Evolutionary conservation across 2,329 filamentous ascomycete genomes (phyloP).

Genomic region (Talaromyces sp.): DNA sequence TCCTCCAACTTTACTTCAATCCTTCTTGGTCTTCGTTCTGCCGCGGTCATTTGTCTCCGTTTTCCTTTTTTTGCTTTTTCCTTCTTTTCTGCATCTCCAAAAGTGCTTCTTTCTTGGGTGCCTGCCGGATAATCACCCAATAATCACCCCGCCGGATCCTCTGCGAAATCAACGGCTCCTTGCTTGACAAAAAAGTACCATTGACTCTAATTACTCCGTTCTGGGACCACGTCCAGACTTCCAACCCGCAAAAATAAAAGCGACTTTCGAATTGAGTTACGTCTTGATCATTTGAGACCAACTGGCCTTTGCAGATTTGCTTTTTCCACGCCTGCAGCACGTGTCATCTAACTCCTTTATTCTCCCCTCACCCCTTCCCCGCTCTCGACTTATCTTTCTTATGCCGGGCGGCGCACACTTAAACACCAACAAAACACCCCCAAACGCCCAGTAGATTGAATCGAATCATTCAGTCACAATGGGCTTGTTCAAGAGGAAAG

Average conservation of each 20-base stretch:
- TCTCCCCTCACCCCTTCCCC: neutral
- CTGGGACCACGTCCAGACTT: neutral
- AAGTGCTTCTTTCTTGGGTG: neutral
- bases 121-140: neutral
- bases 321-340: neutral
- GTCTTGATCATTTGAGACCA: neutral
- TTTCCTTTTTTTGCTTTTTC: neutral
- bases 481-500: constrained; percentile 48
- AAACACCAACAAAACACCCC: neutral
- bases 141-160: neutral
- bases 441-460: neutral
- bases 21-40: neutral
- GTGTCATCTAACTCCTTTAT: constrained; percentile 5
- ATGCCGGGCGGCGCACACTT: neutral
- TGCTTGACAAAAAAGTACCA: constrained; percentile 2
- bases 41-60: neutral
- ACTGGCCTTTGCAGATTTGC: neutral
- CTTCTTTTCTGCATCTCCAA: neutral
- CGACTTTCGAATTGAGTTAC: neutral
- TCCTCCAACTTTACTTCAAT: neutral
- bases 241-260: neutral
- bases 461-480: constrained; percentile 27
- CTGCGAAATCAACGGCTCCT: neutral
- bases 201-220: neutral
- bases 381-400: constrained; percentile 8